Percentiles rank a stretch among this genome's conserved stretches.
Evolutionary conservation across 2,329 filamentous ascomycete genomes (phyloP).

Genomic region (Aspergillus pseudoterreus): DNA sequence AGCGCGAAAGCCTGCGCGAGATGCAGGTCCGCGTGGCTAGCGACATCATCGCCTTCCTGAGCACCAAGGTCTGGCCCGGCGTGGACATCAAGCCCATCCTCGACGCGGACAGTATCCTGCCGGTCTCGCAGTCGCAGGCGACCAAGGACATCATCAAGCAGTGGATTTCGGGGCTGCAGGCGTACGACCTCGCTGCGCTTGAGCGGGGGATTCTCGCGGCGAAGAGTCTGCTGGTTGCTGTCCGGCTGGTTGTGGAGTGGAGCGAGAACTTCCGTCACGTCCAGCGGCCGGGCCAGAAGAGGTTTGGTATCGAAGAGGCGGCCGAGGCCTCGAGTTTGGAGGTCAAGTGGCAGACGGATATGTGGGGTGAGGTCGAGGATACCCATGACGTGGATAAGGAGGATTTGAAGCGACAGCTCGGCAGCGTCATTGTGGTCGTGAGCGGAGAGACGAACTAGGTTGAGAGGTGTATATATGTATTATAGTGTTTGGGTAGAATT

Average conservation of each 20-base stretch:
- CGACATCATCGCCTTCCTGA: conserved; percentile 69
- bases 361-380: conserved; percentile 97
- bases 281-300: conserved; percentile 34
- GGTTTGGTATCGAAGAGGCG: conserved; percentile 80
- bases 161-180: conserved; percentile 69
- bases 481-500: not conserved
- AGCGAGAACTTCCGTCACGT: conserved; percentile 65
- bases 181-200: conserved; percentile 80
- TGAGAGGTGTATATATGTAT: not conserved
- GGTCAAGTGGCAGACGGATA: conserved; percentile 81
- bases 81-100: conserved; percentile 76
- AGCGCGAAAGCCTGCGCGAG: conserved; percentile 61
- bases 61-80: conserved; percentile 75
- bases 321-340: conserved; percentile 74
- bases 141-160: conserved; percentile 73
- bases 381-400: conserved; percentile 95
- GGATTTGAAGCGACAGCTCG: conserved; percentile 81
- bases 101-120: conserved; percentile 72
- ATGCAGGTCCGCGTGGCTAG: conserved; percentile 67
- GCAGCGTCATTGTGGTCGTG: conserved; percentile 79
- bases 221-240: conserved; percentile 79
- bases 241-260: conserved; percentile 80
- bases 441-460: conserved; percentile 49
- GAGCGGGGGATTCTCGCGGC: conserved; percentile 80
- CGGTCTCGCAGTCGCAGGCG: conserved; percentile 65